phyloP scores from a whole-genome alignment of 2,329 filamentous ascomycete genomes.

The Endothia cerciana region DNA sequence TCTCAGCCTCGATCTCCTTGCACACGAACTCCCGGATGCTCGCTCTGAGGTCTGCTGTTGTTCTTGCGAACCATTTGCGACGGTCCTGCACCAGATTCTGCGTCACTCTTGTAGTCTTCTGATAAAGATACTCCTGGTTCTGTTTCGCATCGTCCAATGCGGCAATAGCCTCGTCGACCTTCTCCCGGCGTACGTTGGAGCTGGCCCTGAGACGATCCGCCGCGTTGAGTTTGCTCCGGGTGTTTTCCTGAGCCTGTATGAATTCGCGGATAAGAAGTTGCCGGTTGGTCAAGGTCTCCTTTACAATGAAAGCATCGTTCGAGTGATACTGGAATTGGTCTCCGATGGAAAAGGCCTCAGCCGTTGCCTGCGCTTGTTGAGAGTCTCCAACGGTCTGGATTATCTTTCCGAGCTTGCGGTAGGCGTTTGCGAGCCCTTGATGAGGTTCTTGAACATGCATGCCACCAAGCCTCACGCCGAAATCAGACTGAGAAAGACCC shows the following conservation, averaged over 20 bases:
- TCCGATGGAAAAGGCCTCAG: constrained; percentile 91
- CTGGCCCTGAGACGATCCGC: constrained; percentile 87
- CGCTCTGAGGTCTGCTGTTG: constrained; percentile 78
- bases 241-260: constrained; percentile 84
- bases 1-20: constrained; percentile 93
- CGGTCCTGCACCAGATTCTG: constrained; percentile 87
- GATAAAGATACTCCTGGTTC: constrained; percentile 78
- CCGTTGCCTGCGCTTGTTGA: constrained; percentile 94
- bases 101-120: constrained; percentile 89
- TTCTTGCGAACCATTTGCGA: constrained; percentile 87
- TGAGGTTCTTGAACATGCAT: constrained; percentile 93
- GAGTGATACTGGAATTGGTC: constrained; percentile 96
- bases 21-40: constrained; percentile 91
- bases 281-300: constrained; percentile 95
- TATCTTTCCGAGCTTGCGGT: constrained; percentile 91
- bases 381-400: constrained; percentile 94
- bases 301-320: constrained; percentile 94
- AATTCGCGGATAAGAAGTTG: constrained; percentile 95
- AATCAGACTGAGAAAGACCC: constrained; percentile 88
- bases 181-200: constrained; percentile 86
- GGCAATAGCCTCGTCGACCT: constrained; percentile 96
- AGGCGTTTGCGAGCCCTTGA: constrained; percentile 83
- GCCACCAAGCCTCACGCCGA: constrained; percentile 84
- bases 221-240: constrained; percentile 79
- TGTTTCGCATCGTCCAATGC: constrained; percentile 85